These are phyloP conservation scores for Cercospora sesami DNA, from an alignment of 2,329 filamentous ascomycete genomes.

Conservation along the genomic window DNA sequence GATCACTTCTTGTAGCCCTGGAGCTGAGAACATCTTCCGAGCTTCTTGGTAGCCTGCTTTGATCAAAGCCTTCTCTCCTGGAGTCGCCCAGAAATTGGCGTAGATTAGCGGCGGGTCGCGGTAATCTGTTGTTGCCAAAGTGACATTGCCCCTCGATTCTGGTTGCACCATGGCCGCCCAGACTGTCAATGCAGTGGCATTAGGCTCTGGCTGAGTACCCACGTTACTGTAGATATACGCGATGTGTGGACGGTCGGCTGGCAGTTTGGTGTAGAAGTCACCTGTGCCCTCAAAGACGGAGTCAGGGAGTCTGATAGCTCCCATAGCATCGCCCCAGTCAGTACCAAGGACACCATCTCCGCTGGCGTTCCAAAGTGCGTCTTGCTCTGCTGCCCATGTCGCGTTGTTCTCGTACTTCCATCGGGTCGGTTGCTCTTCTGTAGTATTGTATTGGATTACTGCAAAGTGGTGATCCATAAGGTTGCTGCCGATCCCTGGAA, in stretches of 20 bases:
- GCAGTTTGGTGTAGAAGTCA: background rate
- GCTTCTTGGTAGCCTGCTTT: conserved; percentile 15
- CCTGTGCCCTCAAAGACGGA: conserved; percentile 7
- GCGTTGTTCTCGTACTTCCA: conserved; percentile 9
- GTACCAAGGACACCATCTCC: conserved; percentile 52
- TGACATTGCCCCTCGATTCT: conserved; percentile 51
- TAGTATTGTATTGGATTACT: conserved; percentile 35
- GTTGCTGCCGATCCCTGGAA: conserved; percentile 40
- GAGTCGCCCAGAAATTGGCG: conserved; percentile 57
- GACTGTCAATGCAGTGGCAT: conserved; percentile 2
- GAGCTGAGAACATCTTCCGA: conserved; percentile 1
- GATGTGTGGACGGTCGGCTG: conserved; percentile 14
- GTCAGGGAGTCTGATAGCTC: conserved; percentile 39
- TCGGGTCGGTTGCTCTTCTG: background rate
- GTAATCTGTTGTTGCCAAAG: conserved; percentile 54
- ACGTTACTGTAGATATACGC: conserved; percentile 6
- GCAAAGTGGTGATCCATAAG: conserved; percentile 35
- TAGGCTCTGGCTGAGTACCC: background rate
- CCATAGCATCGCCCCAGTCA: conserved; percentile 32
- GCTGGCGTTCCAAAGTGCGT: conserved; percentile 46
- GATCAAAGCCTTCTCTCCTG: conserved; percentile 15
- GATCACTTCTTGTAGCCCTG: background rate
- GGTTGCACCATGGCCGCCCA: conserved; percentile 48
- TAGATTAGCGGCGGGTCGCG: conserved; percentile 62
- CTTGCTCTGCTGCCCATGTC: conserved; percentile 7